Evolutionary conservation across 179 eudicot species (phyloP), one percentile per base, ranked within the genome.

Genomic region (Silene vulgaris): DNA sequence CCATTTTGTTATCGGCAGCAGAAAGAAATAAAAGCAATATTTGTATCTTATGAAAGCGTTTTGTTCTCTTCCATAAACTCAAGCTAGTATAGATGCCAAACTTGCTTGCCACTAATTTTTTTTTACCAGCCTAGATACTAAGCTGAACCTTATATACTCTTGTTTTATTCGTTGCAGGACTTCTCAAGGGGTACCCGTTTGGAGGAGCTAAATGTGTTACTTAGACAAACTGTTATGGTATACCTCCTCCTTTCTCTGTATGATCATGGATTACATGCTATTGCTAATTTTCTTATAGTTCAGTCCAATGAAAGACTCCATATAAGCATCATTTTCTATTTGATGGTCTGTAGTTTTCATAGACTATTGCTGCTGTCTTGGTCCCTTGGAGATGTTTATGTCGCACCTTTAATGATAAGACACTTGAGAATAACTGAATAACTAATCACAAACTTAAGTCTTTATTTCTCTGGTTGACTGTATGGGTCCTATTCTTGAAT

Each of bases 191-290:
- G 99, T 35, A 75, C 83, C 71, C 99, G 99, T 62, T 84, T 96
- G 87, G 92, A 93, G 85, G 99, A 96, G 87, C 81, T 96, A 78
- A 91, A 93, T 81, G 85, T 96, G 50, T 81, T 96, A 74, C 89
- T 96, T 64, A 91, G 84, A 85, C 98, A 91, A 86, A 89, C 93
- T 85, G 90, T 96, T 75, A 96, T 96, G 99, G 99, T 95, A 23
- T 61, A 87, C 73, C 69, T 64, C 77, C 69, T 64, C 76, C 62
- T 9, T 45, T 72, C 69, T 69, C 79, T 40, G 14, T 73, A 45
- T 83, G 35, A 40, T 32, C 63, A 50, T 71, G 74, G 48, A 14
- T 32, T 64, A 74, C 63, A 66, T 69, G 72, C 23, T 77, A 32
- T 14, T 83, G 77, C 76, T 73, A 59, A 60, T 57, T 74, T 54